Conservation (phyloP, 2,329 filamentous ascomycete species). For the Penicillium freii region DNA sequence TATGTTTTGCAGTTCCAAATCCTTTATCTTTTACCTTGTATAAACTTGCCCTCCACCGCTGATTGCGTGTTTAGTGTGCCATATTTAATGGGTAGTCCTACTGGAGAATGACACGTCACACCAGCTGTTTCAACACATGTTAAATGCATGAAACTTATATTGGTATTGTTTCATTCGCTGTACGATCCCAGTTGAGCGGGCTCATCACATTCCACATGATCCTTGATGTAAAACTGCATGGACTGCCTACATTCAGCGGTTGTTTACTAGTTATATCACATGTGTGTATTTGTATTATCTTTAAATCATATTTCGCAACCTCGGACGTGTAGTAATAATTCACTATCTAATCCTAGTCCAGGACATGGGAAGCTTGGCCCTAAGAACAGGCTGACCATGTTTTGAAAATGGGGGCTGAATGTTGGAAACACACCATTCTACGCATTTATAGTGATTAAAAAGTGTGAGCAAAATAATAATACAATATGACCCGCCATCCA, state of each 20-base stretch:
- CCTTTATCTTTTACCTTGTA: neutral
- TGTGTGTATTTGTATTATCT: neutral
- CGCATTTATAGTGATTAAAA: neutral
- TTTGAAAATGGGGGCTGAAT: neutral
- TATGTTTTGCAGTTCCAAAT: neutral
- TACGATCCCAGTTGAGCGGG: neutral
- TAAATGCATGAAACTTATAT: neutral
- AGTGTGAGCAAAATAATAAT: neutral
- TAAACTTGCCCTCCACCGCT: neutral
- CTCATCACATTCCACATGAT: neutral
- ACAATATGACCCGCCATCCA: neutral
- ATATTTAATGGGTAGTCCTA: neutral
- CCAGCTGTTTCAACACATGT: neutral
- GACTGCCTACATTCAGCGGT: neutral
- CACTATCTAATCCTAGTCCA: neutral
- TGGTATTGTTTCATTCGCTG: neutral
- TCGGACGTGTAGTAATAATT: neutral
- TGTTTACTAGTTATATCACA: neutral
- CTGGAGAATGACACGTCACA: neutral
- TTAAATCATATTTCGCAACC: too few relatives aligned
- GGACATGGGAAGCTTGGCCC: neutral
- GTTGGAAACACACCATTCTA: neutral
- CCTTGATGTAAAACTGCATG: neutral
- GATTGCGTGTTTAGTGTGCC: neutral
- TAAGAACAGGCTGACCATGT: neutral